Percentiles rank a stretch among this genome's conserved stretches.
Conservation (phyloP, 2,329 filamentous ascomycete genomes). For the Raffaelea albimanens region DNA sequence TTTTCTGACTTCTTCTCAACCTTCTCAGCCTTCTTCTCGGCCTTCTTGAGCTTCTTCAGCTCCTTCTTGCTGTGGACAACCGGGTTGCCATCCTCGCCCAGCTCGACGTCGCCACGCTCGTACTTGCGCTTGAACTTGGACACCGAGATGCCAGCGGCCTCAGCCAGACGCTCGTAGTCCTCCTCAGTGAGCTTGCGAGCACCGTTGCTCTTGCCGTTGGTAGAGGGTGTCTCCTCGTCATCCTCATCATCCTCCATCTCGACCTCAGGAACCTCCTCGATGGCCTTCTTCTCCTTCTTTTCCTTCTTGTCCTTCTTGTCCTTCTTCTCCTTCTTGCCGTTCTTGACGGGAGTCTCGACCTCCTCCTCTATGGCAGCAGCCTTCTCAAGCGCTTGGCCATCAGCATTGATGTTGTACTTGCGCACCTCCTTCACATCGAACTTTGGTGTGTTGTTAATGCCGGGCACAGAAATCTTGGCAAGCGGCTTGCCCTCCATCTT, state of each 20-base stretch:
- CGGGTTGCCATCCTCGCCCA: slow-evolving; percentile 56
- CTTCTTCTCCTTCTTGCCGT: slow-evolving; percentile 15
- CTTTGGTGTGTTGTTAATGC: slow-evolving; percentile 45
- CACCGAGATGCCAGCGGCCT: slow-evolving; percentile 58
- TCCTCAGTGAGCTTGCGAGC: slow-evolving; percentile 38
- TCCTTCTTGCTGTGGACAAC: slow-evolving; percentile 47
- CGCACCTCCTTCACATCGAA: slow-evolving; percentile 87
- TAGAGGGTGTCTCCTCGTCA: not conserved
- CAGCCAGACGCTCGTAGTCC: slow-evolving; percentile 52
- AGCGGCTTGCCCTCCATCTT: slow-evolving; percentile 85
- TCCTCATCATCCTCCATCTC: slow-evolving; percentile 7
- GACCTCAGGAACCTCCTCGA: slow-evolving; percentile 4
- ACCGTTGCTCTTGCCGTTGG: slow-evolving; percentile 5
- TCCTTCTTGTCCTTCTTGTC: slow-evolving; percentile 13
- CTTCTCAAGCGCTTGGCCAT: slow-evolving; percentile 67
- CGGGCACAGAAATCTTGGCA: slow-evolving; percentile 35
- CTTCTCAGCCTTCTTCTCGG: slow-evolving; percentile 19
- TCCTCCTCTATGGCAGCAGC: slow-evolving; percentile 38
- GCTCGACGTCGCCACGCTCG: slow-evolving; percentile 63
- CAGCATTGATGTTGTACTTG: slow-evolving; percentile 91
- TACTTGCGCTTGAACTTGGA: slow-evolving; percentile 73
- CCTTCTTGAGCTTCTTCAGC: slow-evolving; percentile 24
- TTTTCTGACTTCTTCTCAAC: slow-evolving; percentile 19
- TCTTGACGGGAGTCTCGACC: slow-evolving; percentile 30
- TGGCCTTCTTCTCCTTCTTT: not conserved